Percentiles rank a stretch among this genome's conserved stretches.
Conservation (phyloP, 345 rosid species). For the Rhodamnia rubescens region DNA sequence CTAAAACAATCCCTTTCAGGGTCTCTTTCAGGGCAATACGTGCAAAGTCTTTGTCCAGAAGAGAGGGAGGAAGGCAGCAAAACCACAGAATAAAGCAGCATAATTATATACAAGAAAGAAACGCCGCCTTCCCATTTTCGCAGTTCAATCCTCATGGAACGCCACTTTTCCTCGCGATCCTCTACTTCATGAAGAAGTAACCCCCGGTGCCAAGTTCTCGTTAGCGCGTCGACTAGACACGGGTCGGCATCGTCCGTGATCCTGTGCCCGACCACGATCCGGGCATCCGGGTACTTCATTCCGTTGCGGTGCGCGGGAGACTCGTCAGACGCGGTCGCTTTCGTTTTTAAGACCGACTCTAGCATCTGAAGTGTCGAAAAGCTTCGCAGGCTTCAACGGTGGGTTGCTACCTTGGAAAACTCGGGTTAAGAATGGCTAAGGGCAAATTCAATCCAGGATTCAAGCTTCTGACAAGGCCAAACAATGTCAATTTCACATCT, state of each 20-base stretch:
- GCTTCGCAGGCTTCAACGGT: not conserved
- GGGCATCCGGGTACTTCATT: fast-evolving
- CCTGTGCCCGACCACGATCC: not conserved
- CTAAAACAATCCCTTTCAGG: not conserved
- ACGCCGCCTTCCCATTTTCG: not conserved
- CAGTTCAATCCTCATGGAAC: not conserved
- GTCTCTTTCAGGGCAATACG: not conserved
- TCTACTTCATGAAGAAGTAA: not conserved
- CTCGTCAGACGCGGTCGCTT: not conserved
- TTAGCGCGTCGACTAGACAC: not conserved
- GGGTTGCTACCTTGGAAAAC: not conserved
- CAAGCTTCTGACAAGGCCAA: not conserved
- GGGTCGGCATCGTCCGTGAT: not conserved
- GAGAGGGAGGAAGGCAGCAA: not conserved
- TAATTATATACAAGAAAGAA: not conserved
- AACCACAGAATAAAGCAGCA: not conserved
- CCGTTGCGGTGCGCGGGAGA: not conserved
- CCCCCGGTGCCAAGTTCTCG: not conserved
- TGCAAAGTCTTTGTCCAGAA: not conserved
- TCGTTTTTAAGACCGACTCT: not conserved
- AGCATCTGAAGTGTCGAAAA: not conserved
- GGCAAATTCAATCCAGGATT: not conserved
- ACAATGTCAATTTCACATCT: not conserved
- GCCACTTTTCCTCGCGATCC: not conserved
- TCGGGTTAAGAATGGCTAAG: not conserved